Evolutionary conservation across 1,284 basidiomycete species (phyloP).

Genomic region (Hemileia vastatrix): DNA sequence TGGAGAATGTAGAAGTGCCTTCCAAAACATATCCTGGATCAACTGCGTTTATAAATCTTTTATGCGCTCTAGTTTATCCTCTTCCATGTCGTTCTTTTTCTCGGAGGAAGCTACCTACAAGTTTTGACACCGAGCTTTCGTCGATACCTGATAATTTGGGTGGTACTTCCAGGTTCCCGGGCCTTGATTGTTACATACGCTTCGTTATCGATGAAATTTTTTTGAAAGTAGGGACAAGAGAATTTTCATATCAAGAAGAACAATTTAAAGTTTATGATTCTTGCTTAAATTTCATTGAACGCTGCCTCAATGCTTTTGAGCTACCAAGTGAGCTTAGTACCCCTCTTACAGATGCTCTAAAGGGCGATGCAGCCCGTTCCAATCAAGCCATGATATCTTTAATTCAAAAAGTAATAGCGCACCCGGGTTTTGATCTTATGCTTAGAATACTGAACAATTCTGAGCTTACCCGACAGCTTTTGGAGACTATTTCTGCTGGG

Average conservation of each 20-base stretch:
- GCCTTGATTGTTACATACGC: constrained; percentile 66
- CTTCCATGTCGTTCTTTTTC: constrained; percentile 56
- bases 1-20: constrained; percentile 74
- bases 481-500: constrained; percentile 67
- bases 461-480: constrained; percentile 59
- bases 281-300: constrained; percentile 45
- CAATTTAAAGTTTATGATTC: constrained; percentile 78
- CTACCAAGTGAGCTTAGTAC: constrained; percentile 8
- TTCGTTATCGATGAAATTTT: constrained; percentile 88
- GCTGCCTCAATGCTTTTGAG: constrained; percentile 20
- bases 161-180: constrained; percentile 62
- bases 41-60: constrained; percentile 72
- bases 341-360: background rate
- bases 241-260: constrained; percentile 65
- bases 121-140: constrained; percentile 34
- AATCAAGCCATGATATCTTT: constrained; percentile 8
- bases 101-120: too few species aligned
- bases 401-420: too few species aligned
- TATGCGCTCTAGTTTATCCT: constrained; percentile 66
- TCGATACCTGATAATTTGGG: constrained; percentile 50
- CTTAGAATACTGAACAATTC: constrained; percentile 65
- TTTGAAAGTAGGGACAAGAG: constrained; percentile 51
- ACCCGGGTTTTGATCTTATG: constrained; percentile 83
- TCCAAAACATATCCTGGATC: constrained; percentile 74
- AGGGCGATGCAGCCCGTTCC: background rate